Conservation (phyloP, 148 eudicot genomes). For the Rhododendron vialii region DNA sequence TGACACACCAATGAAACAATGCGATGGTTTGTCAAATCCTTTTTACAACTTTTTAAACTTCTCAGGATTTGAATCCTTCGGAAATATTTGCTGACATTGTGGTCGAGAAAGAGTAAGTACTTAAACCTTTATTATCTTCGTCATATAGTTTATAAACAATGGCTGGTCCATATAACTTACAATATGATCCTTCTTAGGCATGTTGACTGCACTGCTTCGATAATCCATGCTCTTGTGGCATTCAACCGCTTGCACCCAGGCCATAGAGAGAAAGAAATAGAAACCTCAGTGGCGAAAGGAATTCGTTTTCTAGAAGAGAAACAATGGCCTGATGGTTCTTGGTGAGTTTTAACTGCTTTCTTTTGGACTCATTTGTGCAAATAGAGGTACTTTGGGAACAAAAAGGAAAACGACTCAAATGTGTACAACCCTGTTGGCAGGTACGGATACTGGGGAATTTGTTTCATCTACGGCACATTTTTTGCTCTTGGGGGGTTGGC, state of each 20-base stretch:
- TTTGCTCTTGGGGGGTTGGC: constrained; percentile 34
- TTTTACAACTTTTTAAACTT: not conserved
- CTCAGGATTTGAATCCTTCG: constrained; percentile 39
- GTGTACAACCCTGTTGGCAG: constrained; percentile 11
- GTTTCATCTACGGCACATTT: constrained; percentile 44
- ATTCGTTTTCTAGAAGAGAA: constrained; percentile 26
- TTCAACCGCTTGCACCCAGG: constrained; percentile 33
- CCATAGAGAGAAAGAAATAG: constrained; percentile 39
- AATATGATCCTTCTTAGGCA: constrained; percentile 20
- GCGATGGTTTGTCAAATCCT: not conserved
- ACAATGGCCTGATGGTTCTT: constrained; percentile 45
- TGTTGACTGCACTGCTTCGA: constrained; percentile 35
- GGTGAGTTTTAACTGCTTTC: constrained; percentile 15
- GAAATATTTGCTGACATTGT: constrained; percentile 45
- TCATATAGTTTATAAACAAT: no score
- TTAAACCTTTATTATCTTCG: no score
- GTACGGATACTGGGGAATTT: constrained; percentile 52
- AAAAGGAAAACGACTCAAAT: not conserved
- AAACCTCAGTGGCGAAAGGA: constrained; percentile 28
- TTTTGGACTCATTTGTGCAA: not conserved
- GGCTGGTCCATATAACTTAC: not conserved
- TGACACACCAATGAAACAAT: not conserved
- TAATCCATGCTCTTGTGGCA: constrained; percentile 28
- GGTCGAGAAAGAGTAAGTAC: constrained; percentile 36
- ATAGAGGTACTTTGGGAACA: not conserved